A percentile compares a stretch with the other conserved stretches of the same genome.
These are phyloP conservation scores for Discostella stelligeroides DNA, from an alignment of 108 stramenopile species.

Conservation along the genomic window DNA sequence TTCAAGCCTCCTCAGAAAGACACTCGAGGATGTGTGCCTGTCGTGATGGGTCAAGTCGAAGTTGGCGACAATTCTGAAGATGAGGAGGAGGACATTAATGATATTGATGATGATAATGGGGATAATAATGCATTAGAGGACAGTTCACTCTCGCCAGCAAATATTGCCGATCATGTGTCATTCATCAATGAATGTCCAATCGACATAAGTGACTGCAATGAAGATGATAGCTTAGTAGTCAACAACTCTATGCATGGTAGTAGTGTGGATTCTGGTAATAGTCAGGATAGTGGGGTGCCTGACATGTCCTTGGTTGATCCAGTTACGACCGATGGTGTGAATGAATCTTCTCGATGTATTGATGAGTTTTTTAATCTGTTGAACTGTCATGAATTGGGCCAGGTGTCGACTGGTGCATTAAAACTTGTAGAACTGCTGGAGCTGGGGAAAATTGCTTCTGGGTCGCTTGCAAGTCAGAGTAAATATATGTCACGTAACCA, in stretches of 20 bases:
- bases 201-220: too few species aligned
- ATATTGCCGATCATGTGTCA: neutral
- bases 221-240: too few species aligned
- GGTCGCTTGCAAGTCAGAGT: conserved; percentile 12
- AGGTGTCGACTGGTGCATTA: neutral
- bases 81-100: neutral
- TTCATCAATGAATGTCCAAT: conserved; percentile 1
- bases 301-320: too few species aligned
- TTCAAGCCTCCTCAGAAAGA: conserved; percentile 7
- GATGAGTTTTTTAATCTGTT: conserved; percentile 10
- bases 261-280: too few species aligned
- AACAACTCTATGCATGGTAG: too few species aligned
- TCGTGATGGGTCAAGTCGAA: neutral
- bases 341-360: neutral
- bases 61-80: neutral
- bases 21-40: neutral
- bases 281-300: too few species aligned
- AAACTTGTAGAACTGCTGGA: conserved; percentile 19
- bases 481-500: too few species aligned
- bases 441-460: conserved; percentile 10
- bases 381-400: neutral
- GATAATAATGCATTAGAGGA: neutral
- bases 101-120: too few species aligned
- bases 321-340: too few species aligned
- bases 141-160: neutral